Conservation (phyloP, 192 early-diverging fungal species). For the Mortierella antarctica region DNA sequence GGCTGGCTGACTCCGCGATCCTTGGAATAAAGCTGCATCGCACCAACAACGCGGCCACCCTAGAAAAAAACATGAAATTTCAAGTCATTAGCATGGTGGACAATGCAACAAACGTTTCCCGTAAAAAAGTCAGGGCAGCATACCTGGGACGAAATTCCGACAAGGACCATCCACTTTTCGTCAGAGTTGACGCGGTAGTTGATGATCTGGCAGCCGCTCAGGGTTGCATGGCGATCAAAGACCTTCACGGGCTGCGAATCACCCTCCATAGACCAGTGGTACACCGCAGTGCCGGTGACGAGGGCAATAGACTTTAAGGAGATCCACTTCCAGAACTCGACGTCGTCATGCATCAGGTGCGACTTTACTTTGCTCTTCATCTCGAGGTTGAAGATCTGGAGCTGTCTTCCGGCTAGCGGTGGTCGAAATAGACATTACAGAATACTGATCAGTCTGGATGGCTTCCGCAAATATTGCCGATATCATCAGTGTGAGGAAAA, state of each 20-base stretch:
- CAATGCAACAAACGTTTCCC: neutral
- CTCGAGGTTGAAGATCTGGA: slow-evolving; percentile 99
- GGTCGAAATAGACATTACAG: neutral
- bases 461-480: neutral
- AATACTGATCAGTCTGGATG: neutral
- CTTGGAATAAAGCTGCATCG: slow-evolving; percentile 97
- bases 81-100: neutral
- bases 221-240: slow-evolving; percentile 91
- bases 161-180: slow-evolving; percentile 94
- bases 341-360: slow-evolving; percentile 89
- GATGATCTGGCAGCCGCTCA: slow-evolving; percentile 93
- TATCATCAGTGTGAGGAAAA: neutral
- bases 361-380: slow-evolving; percentile 96
- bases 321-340: slow-evolving; percentile 96
- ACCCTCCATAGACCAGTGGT: slow-evolving; percentile 98
- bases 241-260: slow-evolving; percentile 86
- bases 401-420: slow-evolving; percentile 78
- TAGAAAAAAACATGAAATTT: slow-evolving; percentile 17
- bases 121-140: neutral
- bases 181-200: slow-evolving; percentile 93
- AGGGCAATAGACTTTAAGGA: slow-evolving; percentile 85
- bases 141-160: slow-evolving; percentile 92
- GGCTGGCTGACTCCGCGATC: slow-evolving; percentile 93
- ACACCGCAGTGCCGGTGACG: slow-evolving; percentile 89
- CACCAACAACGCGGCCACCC: slow-evolving; percentile 91